Base-by-base conservation (phyloP, 176 grass and related monocot genomes). In the Carex cristatella region DNA sequence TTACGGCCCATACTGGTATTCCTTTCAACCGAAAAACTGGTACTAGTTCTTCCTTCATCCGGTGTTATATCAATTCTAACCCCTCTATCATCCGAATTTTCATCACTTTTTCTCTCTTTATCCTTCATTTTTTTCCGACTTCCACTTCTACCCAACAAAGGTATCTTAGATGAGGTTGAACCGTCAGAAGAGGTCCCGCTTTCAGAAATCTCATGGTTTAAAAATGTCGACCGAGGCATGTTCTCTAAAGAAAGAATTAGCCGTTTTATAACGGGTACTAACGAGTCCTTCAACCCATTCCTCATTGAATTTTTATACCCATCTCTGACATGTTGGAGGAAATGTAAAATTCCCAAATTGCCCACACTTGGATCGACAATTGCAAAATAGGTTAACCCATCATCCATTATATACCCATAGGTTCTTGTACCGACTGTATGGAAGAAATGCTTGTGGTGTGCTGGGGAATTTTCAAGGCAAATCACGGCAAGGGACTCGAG, bases 341-440 rank as follows among this genome's bases (percentile, higher is more conserved):
- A 98, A 60, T 88, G 95, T 62, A 98, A 71, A 2, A 90, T 90
- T 14, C 86, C 93, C 2, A 31, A 84, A 81, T 81, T 95, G 3
- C 95, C 95, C 0, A 98, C 79, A 2, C 85, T 94, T 4, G 95
- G 95, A 40, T 98, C 91, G 5, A 98, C 89, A 46, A 98, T 94
- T 7, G 95, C 93, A 19, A 94, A 98, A 87, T 93, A 98, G 0
- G 89, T 90, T 86, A 89, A 81, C 7, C 93, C 93, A 0, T 93
- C 95, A 1, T 58, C 86, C 82, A 86, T 88, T 63, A 98, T 53
- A 66, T 87, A 98, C 4, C 88, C 89, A 27, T 89, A 98, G 84
- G 86, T 98, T 61, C 93, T 71, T 0, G 83, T 65, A 0, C 93
- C 95, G 2, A 53, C 11, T 0, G 91, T 93, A 88, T 98, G 95